Conservation (phyloP, 139 green algal genomes). For the Mesostigma viride region DNA sequence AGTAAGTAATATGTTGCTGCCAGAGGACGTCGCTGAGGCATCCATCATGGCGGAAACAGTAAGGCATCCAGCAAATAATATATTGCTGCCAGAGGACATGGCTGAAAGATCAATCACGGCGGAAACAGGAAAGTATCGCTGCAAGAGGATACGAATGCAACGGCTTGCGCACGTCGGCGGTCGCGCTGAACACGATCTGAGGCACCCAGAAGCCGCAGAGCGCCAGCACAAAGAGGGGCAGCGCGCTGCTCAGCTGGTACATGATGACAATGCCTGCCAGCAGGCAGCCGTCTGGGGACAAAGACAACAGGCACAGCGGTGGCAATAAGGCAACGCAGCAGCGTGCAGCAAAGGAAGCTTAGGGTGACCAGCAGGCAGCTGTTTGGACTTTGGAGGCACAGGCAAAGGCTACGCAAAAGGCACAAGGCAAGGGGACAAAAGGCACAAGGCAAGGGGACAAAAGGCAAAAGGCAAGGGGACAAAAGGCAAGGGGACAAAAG, state of each 20-base stretch:
- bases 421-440: neutral
- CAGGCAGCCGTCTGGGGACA: constrained; percentile 33
- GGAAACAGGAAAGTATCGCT: neutral
- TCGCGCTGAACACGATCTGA: constrained; percentile 60
- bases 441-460: neutral
- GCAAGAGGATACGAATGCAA: constrained; percentile 34
- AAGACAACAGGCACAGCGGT: neutral
- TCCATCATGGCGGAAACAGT: no score
- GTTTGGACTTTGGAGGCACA: no score
- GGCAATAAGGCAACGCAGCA: neutral
- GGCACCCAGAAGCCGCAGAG: constrained; percentile 71
- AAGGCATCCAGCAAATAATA: no score
- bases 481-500: neutral
- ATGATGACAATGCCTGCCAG: constrained; percentile 38
- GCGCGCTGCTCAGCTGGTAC: constrained; percentile 24
- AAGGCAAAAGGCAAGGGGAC: no score
- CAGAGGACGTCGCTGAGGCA: no score
- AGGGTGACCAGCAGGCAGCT: no score
- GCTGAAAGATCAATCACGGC: no score
- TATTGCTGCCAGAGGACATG: no score
- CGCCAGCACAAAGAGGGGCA: constrained; percentile 29
- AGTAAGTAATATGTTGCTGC: no score
- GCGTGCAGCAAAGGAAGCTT: no score
- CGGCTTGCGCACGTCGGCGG: constrained; percentile 46
- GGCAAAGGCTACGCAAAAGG: neutral